Evolutionary conservation across 352 stramenopile genomes (phyloP).

Genomic region (Phytophthora megakarya): DNA sequence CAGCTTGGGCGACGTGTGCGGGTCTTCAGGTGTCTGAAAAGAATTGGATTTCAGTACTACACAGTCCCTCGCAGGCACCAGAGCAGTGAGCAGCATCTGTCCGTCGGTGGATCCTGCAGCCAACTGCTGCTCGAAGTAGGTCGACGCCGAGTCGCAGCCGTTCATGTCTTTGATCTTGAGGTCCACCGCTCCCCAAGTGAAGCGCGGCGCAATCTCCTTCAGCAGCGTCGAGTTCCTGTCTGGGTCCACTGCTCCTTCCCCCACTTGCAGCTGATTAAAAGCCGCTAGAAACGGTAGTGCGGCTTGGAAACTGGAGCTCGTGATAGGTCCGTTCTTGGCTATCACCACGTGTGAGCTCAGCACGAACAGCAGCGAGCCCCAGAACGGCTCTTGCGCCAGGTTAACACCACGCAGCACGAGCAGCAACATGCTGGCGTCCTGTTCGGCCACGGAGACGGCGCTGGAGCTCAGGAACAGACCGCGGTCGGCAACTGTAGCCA

Average conservation of each 20-base stretch:
- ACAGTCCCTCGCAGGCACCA: constrained; percentile 55
- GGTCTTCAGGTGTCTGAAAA: constrained; percentile 42
- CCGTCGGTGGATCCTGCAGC: constrained; percentile 46
- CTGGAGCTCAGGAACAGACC: constrained; percentile 62
- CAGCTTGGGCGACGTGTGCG: constrained; percentile 64
- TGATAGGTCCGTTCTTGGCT: constrained; percentile 42
- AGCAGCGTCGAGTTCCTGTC: constrained; percentile 52
- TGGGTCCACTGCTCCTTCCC: constrained; percentile 14
- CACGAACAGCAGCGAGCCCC: constrained; percentile 65
- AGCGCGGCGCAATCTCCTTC: constrained; percentile 52
- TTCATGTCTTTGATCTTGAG: constrained; percentile 85
- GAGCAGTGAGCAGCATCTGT: constrained; percentile 51
- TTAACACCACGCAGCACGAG: constrained; percentile 60
- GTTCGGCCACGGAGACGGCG: constrained; percentile 46
- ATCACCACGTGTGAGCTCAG: constrained; percentile 67
- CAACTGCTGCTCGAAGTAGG: constrained; percentile 77
- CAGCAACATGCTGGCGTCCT: constrained; percentile 56
- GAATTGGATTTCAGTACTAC: constrained; percentile 65
- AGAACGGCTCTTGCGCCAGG: constrained; percentile 55
- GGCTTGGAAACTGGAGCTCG: constrained; percentile 42
- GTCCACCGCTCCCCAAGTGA: constrained; percentile 75
- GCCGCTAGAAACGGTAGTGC: constrained; percentile 54
- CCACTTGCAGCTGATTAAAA: constrained; percentile 57
- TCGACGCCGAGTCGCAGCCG: constrained; percentile 58
- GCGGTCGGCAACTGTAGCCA: constrained; percentile 39